Evolutionary conservation across 768 basidiomycete species (phyloP), one percentile per base, ranked within the genome.

Genomic region (Phlegmacium glaucopus): DNA sequence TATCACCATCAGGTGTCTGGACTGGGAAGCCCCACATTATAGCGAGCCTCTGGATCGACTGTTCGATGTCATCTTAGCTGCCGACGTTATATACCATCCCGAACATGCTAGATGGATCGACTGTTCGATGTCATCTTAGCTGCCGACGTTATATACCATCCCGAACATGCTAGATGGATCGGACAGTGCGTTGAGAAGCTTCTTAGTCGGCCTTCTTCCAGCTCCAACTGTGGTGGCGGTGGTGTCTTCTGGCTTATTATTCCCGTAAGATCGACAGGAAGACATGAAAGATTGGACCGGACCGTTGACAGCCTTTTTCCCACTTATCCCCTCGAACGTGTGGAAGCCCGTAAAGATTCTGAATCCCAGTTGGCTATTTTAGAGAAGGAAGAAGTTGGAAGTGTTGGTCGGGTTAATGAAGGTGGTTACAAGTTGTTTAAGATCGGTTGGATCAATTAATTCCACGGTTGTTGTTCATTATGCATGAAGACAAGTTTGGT

Each of bases 61-160:
- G 3, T 90, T 87, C 65, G 82, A 90, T 45, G 58, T 89, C 17
- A 75, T 93, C 27, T 68, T 93, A 32, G 90, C 83, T 0, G 88
- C 90, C 27, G 89, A 93, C 54, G 82, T 90, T 44, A 72, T 91
- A 8, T 92, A 92, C 63, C 77, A 89, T 50, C 77, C 80, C 0
- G 64, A 73, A 13, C 89, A 90, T 59, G 83, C 86, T 3, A 48
- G 61, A 9, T 88, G 83, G 84, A 85, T 92, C 57, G 76, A 77
- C n/a, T n/a, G n/a, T n/a, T n/a, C n/a, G n/a, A n/a, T n/a, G n/a
- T n/a, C n/a, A n/a, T n/a, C n/a, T n/a, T n/a, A n/a, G n/a, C n/a
- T n/a, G n/a, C n/a, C n/a, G n/a, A n/a, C n/a, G n/a, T n/a, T n/a
- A n/a, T n/a, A n/a, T n/a, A n/a, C n/a, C n/a, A n/a, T n/a, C n/a